Conservation (phyloP, 2,329 filamentous ascomycete species). For the Trichoderma semiorbis region DNA sequence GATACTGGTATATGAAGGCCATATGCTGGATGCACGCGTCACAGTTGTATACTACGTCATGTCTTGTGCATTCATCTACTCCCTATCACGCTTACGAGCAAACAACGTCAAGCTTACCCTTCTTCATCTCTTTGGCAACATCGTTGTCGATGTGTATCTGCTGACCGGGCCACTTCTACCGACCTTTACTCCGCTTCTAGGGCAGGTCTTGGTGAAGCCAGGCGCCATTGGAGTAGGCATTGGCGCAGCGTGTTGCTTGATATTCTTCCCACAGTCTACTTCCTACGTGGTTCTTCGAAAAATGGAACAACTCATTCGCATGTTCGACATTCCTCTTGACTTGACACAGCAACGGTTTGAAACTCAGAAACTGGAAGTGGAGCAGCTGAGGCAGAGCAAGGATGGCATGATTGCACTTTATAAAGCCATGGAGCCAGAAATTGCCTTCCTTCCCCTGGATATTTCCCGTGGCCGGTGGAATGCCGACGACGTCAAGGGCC, state of each 20-base stretch:
- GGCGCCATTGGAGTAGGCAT: constrained; percentile 44
- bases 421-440: constrained; percentile 36
- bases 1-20: constrained; percentile 40
- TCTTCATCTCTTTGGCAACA: constrained; percentile 44
- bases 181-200: constrained; percentile 38
- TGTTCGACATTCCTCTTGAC: constrained; percentile 33
- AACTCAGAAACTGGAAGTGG: constrained; percentile 24
- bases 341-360: constrained; percentile 27
- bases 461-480: constrained; percentile 45
- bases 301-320: constrained; percentile 30
- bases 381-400: constrained; percentile 29
- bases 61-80: constrained; percentile 43
- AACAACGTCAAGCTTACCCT: constrained; percentile 44
- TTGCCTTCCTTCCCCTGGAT: constrained; percentile 46
- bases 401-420: constrained; percentile 33
- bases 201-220: constrained; percentile 41
- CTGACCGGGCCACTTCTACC: constrained; percentile 41
- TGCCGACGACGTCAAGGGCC: constrained; percentile 38
- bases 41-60: constrained; percentile 38
- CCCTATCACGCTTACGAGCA: constrained; percentile 40
- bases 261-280: constrained; percentile 49
- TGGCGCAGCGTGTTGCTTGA: constrained; percentile 40
- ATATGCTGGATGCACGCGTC: constrained; percentile 46
- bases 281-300: constrained; percentile 40
- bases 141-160: constrained; percentile 45